Evolutionary conservation across 352 stramenopile species (phyloP).

Genomic region (Globisporangium paddicum): DNA sequence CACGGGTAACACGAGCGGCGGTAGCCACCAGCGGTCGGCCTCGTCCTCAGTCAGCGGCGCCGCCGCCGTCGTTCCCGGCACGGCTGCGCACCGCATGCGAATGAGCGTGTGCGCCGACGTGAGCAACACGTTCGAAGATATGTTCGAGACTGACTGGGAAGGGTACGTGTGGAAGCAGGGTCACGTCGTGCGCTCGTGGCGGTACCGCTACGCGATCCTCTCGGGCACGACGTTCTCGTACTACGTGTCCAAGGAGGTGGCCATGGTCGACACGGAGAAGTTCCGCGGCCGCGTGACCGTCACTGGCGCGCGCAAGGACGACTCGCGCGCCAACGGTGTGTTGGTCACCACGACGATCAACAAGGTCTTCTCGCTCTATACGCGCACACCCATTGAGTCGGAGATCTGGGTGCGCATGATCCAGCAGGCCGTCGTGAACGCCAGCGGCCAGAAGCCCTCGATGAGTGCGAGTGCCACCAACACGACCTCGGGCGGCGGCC

Average conservation of each 20-base stretch:
- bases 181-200: conserved; percentile 82
- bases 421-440: conserved; percentile 65
- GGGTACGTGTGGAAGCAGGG: conserved; percentile 87
- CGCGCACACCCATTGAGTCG: conserved; percentile 69
- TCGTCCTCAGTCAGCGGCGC: background rate
- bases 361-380: conserved; percentile 85
- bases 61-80: background rate
- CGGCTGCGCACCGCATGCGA: conserved; percentile 22
- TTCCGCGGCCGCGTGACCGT: conserved; percentile 77
- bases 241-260: conserved; percentile 79
- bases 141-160: conserved; percentile 87
- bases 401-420: conserved; percentile 86
- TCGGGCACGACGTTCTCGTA: conserved; percentile 79
- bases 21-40: background rate
- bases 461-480: conserved; percentile 47
- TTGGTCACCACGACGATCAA: conserved; percentile 86
- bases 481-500: conserved; percentile 20
- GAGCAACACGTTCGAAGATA: conserved; percentile 70
- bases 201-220: conserved; percentile 78
- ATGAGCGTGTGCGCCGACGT: conserved; percentile 69
- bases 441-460: conserved; percentile 38
- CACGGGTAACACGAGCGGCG: conserved; percentile 20
- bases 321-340: conserved; percentile 62
- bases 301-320: conserved; percentile 63
- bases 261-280: conserved; percentile 77